These are phyloP conservation scores for Phyllosticta capitalensis DNA, from an alignment of 2,329 filamentous ascomycete genomes.

Conservation along the genomic window DNA sequence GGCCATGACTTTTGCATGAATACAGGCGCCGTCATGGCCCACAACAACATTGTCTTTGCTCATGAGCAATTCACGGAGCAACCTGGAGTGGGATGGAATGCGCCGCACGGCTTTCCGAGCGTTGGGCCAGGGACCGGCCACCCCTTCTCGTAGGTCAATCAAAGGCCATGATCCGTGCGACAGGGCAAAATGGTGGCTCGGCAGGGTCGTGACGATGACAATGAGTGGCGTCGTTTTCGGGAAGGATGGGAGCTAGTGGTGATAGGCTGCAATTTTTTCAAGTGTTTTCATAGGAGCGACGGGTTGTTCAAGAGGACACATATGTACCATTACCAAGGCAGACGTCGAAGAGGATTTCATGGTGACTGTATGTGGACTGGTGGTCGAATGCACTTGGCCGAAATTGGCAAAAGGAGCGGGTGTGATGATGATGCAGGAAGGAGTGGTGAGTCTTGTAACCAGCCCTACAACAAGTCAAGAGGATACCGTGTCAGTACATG, in stretches of 20 bases:
- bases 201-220: neutral
- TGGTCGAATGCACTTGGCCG: neutral
- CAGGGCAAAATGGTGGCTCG: neutral
- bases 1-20: neutral
- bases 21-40: too few species aligned
- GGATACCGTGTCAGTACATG: neutral
- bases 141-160: neutral
- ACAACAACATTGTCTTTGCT: too few species aligned
- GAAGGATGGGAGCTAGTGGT: neutral
- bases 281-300: neutral
- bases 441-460: neutral
- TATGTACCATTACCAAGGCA: neutral
- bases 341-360: neutral
- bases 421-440: neutral
- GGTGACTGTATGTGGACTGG: neutral
- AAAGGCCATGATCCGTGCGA: neutral
- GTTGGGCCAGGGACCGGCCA: neutral
- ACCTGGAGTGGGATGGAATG: too few species aligned
- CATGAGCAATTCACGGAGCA: too few species aligned
- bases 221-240: neutral
- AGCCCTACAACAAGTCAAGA: neutral
- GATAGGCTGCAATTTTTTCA: neutral
- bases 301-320: neutral
- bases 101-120: neutral
- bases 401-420: neutral